phyloP scores from a whole-genome alignment of 2,329 filamentous ascomycete genomes.

The Apiospora pterosperma region DNA sequence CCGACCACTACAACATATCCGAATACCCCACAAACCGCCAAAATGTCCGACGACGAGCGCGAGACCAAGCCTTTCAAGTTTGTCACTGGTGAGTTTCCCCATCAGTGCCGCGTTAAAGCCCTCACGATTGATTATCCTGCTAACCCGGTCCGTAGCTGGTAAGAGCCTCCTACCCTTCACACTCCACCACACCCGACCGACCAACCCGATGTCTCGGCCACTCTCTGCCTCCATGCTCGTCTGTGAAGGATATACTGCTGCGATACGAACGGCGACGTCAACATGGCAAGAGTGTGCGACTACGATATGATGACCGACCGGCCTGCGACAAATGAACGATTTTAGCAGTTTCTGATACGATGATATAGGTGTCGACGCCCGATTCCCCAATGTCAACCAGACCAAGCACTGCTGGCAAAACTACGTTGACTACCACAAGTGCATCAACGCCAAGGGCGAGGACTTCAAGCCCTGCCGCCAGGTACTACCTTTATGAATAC shows the following conservation, averaged over 20 bases:
- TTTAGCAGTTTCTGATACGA: not conserved
- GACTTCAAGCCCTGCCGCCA: constrained; percentile 96
- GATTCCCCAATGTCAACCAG: constrained; percentile 98
- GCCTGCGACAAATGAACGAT: not conserved
- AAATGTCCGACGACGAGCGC: constrained; percentile 88
- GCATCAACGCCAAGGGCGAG: constrained; percentile 96
- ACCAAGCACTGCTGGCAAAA: constrained; percentile 99
- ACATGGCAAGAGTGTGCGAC: constrained; percentile 17
- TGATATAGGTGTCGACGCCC: constrained; percentile 88
- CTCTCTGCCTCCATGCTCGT: not conserved
- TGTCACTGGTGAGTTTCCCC: constrained; percentile 78
- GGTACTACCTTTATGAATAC: constrained; percentile 49
- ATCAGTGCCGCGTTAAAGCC: constrained; percentile 26
- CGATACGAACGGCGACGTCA: not conserved
- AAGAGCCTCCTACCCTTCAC: constrained; percentile 6
- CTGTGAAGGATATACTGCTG: not conserved
- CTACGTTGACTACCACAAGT: constrained; percentile 99
- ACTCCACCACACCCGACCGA: not conserved
- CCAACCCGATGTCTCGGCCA: not conserved
- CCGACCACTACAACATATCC: constrained; percentile 24
- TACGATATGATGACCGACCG: constrained; percentile 32
- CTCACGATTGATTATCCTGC: constrained; percentile 29
- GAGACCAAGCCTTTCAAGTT: constrained; percentile 99
- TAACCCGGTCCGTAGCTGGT: constrained; percentile 16
- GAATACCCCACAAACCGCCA: constrained; percentile 45